A percentile compares a stretch with the other conserved stretches of the same genome.
These are phyloP conservation scores for Plantago ovata DNA, from an alignment of 257 asterid genomes.

Conservation along the genomic window DNA sequence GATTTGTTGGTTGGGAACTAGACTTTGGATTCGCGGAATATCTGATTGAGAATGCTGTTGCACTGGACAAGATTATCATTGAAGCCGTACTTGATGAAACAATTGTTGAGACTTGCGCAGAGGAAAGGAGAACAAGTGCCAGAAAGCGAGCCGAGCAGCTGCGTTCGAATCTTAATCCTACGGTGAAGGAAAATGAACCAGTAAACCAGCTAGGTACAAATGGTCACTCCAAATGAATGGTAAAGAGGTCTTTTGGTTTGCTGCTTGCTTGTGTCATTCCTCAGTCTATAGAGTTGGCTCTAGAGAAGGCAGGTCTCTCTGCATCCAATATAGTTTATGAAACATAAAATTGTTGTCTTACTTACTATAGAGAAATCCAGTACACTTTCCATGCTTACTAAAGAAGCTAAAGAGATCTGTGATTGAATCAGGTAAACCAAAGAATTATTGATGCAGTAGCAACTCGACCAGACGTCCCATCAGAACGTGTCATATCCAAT, in stretches of 20 bases:
- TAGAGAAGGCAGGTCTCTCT: conserved; percentile 73
- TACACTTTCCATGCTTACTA: no score
- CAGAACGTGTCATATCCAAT: conserved; percentile 84
- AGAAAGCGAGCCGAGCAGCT: no score
- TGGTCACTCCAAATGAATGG: conserved; percentile 96
- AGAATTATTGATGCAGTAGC: conserved; percentile 93
- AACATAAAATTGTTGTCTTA: conserved; percentile 3
- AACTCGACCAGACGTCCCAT: conserved; percentile 57
- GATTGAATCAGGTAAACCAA: conserved; percentile 59
- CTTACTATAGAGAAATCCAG: not conserved
- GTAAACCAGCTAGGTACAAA: conserved; percentile 49
- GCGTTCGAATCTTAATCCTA: no score
- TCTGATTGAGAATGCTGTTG: no score
- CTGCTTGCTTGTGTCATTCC: conserved; percentile 89
- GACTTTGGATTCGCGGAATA: no score
- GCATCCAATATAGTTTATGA: conserved; percentile 63
- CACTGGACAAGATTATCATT: no score
- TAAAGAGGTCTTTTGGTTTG: conserved; percentile 94
- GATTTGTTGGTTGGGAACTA: no score
- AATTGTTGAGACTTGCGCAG: no score
- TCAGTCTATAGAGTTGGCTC: conserved; percentile 74
- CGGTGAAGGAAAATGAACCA: conserved; percentile 42
- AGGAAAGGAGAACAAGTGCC: no score
- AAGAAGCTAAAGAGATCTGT: no score
- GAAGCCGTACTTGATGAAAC: no score